phyloP scores from a whole-genome alignment of 306 rosid genomes.

The Elaeagnus macrophylla region DNA sequence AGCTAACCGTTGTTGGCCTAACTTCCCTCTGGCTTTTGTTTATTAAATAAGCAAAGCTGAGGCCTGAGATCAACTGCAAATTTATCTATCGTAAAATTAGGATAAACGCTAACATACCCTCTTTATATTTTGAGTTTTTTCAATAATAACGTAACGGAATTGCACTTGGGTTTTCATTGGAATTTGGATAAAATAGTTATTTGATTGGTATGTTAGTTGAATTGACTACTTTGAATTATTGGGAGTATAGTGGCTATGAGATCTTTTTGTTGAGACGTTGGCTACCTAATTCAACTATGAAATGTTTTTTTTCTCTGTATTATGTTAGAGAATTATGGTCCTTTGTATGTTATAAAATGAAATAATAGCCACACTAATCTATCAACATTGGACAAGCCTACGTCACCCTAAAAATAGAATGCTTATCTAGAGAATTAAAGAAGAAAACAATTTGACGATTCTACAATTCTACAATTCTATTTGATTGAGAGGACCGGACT shows the following conservation, averaged over 20 bases:
- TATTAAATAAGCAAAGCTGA: constrained; percentile 40
- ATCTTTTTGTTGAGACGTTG: constrained; percentile 23
- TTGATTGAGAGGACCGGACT: no score
- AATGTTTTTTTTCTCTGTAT: constrained; percentile 11
- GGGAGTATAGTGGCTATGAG: constrained; percentile 40
- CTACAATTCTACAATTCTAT: no score
- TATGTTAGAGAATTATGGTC: constrained; percentile 12
- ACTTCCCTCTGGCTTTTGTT: constrained; percentile 43
- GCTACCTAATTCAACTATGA: constrained; percentile 58
- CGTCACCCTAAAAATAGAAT: neutral
- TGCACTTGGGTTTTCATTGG: constrained; percentile 29
- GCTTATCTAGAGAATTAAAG: neutral
- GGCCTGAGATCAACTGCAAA: constrained; percentile 37
- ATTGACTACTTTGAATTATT: constrained; percentile 43
- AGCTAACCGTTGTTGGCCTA: constrained; percentile 85
- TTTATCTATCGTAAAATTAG: constrained; percentile 31
- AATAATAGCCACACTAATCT: constrained; percentile 14
- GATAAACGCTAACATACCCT: constrained; percentile 4
- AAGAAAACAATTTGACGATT: neutral
- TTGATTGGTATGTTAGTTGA: constrained; percentile 2
- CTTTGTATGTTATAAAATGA: constrained; percentile 10
- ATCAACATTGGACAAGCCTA: neutral
- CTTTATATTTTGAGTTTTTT: neutral
- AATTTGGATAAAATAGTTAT: constrained; percentile 26
- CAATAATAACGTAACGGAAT: constrained; percentile 8